phyloP scores from a whole-genome alignment of 345 rosid genomes.

The Ricinus communis region DNA sequence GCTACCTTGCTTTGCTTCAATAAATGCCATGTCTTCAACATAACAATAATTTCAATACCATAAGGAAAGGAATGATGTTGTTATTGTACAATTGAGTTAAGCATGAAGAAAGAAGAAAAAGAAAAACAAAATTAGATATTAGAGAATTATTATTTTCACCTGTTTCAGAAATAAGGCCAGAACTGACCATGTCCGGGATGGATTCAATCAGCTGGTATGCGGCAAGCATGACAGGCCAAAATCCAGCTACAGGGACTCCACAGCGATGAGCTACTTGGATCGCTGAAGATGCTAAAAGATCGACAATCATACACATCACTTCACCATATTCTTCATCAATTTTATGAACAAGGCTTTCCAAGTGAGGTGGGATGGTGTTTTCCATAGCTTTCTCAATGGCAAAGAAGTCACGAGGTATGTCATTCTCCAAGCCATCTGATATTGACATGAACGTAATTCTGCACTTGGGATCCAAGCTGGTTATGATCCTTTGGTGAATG shows the following conservation, averaged over 20 bases:
- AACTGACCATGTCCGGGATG: slow-evolving; percentile 58
- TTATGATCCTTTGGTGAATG: slow-evolving; percentile 47
- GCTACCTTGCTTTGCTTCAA: not conserved
- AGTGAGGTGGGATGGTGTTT: slow-evolving; percentile 50
- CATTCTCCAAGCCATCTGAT: slow-evolving; percentile 42
- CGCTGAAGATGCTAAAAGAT: slow-evolving; percentile 70
- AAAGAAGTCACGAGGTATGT: slow-evolving; percentile 52
- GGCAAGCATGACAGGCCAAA: slow-evolving; percentile 75
- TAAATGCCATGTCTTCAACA: not conserved
- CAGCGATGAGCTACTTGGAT: slow-evolving; percentile 52
- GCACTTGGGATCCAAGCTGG: slow-evolving; percentile 14
- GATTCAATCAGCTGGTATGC: slow-evolving; percentile 54
- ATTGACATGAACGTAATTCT: slow-evolving; percentile 38
- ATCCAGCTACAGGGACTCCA: slow-evolving; percentile 57
- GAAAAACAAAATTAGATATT: no score
- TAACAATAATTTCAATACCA: no score
- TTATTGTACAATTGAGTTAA: no score
- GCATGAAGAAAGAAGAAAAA: no score
- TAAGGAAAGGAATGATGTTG: no score
- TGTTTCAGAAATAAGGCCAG: slow-evolving; percentile 47
- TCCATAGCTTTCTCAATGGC: slow-evolving; percentile 65
- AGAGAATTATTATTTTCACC: slow-evolving; percentile 34
- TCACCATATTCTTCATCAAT: slow-evolving; percentile 25
- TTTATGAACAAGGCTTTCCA: slow-evolving; percentile 43
- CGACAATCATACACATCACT: slow-evolving; percentile 62